These are phyloP conservation scores for Aspergillus quadricinctus DNA, from an alignment of 2,329 filamentous ascomycete species.

Conservation along the genomic window DNA sequence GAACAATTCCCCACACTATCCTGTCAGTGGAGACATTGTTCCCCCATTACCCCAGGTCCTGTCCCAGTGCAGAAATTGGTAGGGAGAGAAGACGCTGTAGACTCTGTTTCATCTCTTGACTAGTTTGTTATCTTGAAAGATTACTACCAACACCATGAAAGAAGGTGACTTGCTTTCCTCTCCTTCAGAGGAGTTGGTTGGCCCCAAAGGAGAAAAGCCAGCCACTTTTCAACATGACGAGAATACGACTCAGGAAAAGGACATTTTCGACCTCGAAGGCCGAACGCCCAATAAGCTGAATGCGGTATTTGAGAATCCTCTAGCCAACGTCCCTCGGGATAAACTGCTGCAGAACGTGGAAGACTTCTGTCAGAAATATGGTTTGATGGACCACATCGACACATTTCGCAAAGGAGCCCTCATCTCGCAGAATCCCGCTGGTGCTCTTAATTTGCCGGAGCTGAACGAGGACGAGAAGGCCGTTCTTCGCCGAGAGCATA, in stretches of 20 bases:
- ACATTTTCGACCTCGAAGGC: slow-evolving; percentile 23
- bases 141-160: background rate
- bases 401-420: slow-evolving; percentile 50
- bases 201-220: slow-evolving; percentile 7
- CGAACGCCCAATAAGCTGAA: slow-evolving; percentile 24
- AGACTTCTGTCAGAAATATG: slow-evolving; percentile 49
- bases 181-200: background rate
- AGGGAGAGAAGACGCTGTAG: background rate
- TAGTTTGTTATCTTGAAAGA: background rate
- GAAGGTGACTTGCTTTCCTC: background rate
- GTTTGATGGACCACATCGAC: slow-evolving; percentile 46
- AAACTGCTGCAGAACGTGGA: slow-evolving; percentile 53
- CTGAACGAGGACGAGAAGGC: slow-evolving; percentile 43
- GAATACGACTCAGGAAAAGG: background rate
- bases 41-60: background rate
- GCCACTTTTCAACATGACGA: background rate
- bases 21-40: background rate
- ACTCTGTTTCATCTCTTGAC: background rate
- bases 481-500: slow-evolving; percentile 41
- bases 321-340: slow-evolving; percentile 50
- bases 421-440: slow-evolving; percentile 48
- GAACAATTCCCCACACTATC: background rate
- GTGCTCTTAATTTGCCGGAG: slow-evolving; percentile 46
- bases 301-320: slow-evolving; percentile 49
- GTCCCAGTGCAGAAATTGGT: background rate